These are phyloP conservation scores for Platanus orientalis DNA, from an alignment of 164 flowering plant genomes.

Conservation along the genomic window DNA sequence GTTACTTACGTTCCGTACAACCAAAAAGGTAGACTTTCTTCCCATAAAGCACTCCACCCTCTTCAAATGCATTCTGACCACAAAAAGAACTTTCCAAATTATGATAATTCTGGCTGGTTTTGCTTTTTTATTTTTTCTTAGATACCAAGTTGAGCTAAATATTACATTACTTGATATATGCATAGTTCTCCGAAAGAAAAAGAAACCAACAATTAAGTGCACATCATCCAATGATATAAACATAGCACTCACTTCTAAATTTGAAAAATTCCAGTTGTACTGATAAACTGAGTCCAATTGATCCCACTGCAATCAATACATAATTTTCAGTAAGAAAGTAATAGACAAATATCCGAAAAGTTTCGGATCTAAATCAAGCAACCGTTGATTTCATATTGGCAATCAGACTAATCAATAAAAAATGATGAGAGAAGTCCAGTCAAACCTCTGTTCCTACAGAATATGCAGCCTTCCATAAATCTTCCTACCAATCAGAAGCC, in stretches of 20 bases:
- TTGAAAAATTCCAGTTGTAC: constrained; percentile 80
- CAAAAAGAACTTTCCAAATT: not conserved
- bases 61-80: constrained; percentile 85
- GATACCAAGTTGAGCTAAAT: not conserved
- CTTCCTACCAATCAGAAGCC: constrained; percentile 59
- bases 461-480: constrained; percentile 71
- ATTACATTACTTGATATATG: not conserved
- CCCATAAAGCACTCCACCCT: constrained; percentile 72
- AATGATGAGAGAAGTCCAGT: not conserved
- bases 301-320: constrained; percentile 70
- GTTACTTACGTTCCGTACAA: constrained; percentile 82
- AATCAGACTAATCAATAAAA: not conserved
- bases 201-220: not conserved
- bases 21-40: constrained; percentile 87
- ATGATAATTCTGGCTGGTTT: not conserved
- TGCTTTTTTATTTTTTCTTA: not conserved
- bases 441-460: constrained; percentile 98
- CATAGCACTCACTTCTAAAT: constrained; percentile 71
- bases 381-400: not conserved
- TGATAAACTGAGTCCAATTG: constrained; percentile 72
- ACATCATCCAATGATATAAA: not conserved
- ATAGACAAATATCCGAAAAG: too few species aligned
- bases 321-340: not conserved
- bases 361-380: not conserved
- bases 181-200: not conserved